Base-by-base conservation (phyloP, 2,329 filamentous ascomycete species). In the Cucurbitaria berberidis region DNA sequence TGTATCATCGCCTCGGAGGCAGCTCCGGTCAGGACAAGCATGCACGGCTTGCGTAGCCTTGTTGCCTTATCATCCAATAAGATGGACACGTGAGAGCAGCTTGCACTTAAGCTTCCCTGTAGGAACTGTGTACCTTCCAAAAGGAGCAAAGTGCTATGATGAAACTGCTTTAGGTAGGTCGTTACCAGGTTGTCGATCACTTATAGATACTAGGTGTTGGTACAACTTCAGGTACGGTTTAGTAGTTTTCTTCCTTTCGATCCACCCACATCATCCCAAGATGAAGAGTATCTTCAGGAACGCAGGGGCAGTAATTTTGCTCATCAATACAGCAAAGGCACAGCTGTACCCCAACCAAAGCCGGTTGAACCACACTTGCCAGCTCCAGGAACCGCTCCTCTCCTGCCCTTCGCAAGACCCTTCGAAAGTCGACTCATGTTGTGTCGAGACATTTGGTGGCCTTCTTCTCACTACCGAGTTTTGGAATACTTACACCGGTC, bases 401-500 rank as follows among this genome's bases (percentile, higher is more conserved):
- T 75, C 72, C 13, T 75, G 72, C 36, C 69, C 72, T 3, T 49
- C 68, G 2, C 66, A 68, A 32, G 57, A 70, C 35, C 64, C 68
- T 1, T 64, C 61, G 11, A 51, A 63, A 34, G 81, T 84, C 29
- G 85, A 89, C 64, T 82, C 82, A 1, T 89, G 86, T 78, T 89
- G 86, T 63, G 79, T 79, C 15, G 86, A 89, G 75, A 88, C 86
- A 0, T 88, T 77, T 60, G 86, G 86, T 24, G 86, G 86, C 3
- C 77, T 89, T 5, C 66, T 88, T 62, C 76, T 89, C 2, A 77
- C 76, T 50, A 89, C 86, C 0, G 86, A 88, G 59, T 86, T 85
- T 70, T 89, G 86, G 86, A 76, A 81, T 61, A 85, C 83, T 0
- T 85, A 86, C 66, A 88, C 86, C 0, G 86, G 85, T 2, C 77